Evolutionary conservation across 192 early-diverging fungal genomes (phyloP).

Genomic region (Gamsiella multidivaricata): DNA sequence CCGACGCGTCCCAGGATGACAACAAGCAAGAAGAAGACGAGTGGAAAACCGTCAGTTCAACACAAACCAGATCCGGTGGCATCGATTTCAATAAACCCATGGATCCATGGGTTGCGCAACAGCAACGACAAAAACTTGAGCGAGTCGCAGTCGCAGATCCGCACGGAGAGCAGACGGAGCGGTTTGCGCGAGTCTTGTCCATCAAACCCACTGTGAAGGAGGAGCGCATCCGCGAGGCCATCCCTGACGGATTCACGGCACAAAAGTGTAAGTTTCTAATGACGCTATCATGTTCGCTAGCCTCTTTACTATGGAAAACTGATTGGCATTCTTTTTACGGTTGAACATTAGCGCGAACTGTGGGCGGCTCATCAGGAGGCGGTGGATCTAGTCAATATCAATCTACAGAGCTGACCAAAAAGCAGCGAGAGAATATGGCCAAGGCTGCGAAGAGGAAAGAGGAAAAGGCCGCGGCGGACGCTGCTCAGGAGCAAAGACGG

Average conservation of each 20-base stretch:
- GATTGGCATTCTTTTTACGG: not conserved
- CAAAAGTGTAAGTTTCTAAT: conserved; percentile 36
- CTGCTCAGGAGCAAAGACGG: conserved; percentile 66
- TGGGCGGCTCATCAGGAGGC: conserved; percentile 10
- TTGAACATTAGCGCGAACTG: conserved; percentile 26
- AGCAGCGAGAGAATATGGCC: conserved; percentile 69
- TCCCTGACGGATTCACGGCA: conserved; percentile 44
- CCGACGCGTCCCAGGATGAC: not conserved
- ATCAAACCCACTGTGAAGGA: conserved; percentile 50
- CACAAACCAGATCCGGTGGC: conserved; percentile 28
- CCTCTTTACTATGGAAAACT: no score
- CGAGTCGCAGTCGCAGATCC: conserved; percentile 38
- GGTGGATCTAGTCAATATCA: conserved; percentile 15
- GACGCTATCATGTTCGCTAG: no score
- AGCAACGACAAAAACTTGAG: conserved; percentile 32
- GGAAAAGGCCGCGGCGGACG: conserved; percentile 58
- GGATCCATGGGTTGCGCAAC: conserved; percentile 53
- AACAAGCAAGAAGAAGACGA: conserved; percentile 23
- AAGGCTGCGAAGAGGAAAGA: conserved; percentile 68
- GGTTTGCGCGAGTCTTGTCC: conserved; percentile 43
- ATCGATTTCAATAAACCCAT: conserved; percentile 52
- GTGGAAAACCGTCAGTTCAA: conserved; percentile 43
- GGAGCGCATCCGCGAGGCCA: conserved; percentile 32
- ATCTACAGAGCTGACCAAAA: conserved; percentile 64
- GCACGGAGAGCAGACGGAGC: conserved; percentile 38